A percentile compares a stretch with the other conserved stretches of the same genome.
Conservation (phyloP, 2,329 filamentous ascomycete species). For the Pestalotiopsis sp. region DNA sequence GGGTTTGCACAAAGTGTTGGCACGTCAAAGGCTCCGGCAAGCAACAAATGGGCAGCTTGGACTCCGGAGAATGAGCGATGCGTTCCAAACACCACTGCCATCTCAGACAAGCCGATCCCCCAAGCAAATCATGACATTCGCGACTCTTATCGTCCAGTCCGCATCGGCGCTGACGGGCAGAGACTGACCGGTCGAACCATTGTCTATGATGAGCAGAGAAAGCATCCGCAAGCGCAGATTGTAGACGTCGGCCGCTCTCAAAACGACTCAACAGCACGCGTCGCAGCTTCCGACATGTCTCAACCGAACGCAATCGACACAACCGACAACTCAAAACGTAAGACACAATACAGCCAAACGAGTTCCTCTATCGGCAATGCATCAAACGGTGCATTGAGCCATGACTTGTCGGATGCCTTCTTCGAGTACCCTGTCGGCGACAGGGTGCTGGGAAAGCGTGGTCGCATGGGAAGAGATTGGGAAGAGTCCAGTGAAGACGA, state of each 20-base stretch:
- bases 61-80: too few relatives aligned
- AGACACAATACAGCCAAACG: not conserved
- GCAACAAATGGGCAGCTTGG: too few relatives aligned
- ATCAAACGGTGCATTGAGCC: not conserved
- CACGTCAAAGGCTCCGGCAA: too few relatives aligned
- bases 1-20: too few relatives aligned
- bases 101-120: not conserved
- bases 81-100: too few relatives aligned
- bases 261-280: not conserved
- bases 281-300: too few relatives aligned
- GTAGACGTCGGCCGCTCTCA: not conserved
- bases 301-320: too few relatives aligned
- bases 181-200: not conserved
- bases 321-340: too few relatives aligned
- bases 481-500: not conserved
- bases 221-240: not conserved
- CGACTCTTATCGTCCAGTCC: not conserved
- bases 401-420: not conserved
- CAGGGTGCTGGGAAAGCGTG: not conserved
- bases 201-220: not conserved
- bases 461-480: not conserved
- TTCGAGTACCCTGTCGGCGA: not conserved
- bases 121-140: not conserved
- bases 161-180: not conserved
- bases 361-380: not conserved